phyloP scores from a whole-genome alignment of 495 filamentous ascomycete species.

The Penicillium arizonense region DNA sequence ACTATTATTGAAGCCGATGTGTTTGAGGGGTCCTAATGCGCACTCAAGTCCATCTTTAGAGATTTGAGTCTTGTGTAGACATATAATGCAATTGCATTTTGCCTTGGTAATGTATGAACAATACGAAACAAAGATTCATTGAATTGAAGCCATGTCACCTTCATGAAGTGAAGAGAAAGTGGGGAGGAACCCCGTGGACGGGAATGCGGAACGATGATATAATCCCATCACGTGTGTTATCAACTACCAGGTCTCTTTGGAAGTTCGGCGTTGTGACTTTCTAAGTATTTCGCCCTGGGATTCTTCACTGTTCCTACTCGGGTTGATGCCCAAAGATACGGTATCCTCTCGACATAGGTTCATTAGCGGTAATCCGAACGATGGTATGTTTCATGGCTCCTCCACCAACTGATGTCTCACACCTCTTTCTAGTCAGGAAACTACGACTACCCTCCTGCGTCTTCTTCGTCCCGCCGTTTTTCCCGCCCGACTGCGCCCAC shows the following conservation, averaged over 20 bases:
- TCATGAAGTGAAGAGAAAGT: too few species aligned
- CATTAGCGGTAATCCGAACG: neutral
- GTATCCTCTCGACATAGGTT: neutral
- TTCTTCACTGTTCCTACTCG: neutral
- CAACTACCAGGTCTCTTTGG: neutral
- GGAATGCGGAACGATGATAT: conserved; percentile 23
- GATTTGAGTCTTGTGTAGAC: too few species aligned
- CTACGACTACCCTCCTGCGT: conserved; percentile 53
- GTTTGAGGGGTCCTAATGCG: too few species aligned
- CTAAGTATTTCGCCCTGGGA: neutral
- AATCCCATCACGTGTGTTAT: conserved; percentile 27
- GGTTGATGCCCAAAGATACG: neutral
- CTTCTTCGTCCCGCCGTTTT: conserved; percentile 43
- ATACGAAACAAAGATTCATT: too few species aligned
- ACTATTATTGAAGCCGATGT: too few species aligned
- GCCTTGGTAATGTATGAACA: too few species aligned
- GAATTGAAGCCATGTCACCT: too few species aligned
- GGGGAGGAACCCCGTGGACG: too few species aligned
- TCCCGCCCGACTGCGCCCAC: conserved; percentile 19
- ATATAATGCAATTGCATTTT: too few species aligned
- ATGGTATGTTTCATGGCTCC: conserved; percentile 6
- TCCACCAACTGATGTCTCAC: conserved; percentile 1
- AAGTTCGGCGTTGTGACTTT: conserved; percentile 3
- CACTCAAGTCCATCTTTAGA: too few species aligned
- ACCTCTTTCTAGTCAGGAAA: conserved; percentile 52